Conservation (phyloP, 2,329 filamentous ascomycete genomes). For the Diatrype stigma region DNA sequence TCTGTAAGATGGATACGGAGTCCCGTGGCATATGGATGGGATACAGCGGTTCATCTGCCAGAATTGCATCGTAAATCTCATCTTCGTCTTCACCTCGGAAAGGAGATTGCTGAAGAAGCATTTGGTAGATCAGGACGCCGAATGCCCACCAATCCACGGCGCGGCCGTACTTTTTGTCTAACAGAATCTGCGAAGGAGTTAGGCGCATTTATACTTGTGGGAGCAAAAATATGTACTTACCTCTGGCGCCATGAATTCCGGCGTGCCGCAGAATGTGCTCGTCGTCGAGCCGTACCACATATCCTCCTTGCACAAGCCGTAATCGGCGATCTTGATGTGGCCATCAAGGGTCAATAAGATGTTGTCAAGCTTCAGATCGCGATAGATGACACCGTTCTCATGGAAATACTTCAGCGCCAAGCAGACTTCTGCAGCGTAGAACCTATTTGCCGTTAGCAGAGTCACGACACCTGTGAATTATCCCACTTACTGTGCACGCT, state of each 20-base stretch:
- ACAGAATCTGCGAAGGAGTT: conserved; percentile 63
- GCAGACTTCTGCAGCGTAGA: conserved; percentile 97
- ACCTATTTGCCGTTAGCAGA: conserved; percentile 46
- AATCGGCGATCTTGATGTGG: conserved; percentile 98
- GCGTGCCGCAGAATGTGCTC: conserved; percentile 98
- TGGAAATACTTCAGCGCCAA: conserved; percentile 98
- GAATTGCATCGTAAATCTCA: conserved; percentile 97
- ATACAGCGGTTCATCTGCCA: conserved; percentile 94
- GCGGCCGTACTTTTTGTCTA: conserved; percentile 97
- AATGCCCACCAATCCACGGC: conserved; percentile 99
- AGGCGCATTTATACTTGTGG: conserved; percentile 24
- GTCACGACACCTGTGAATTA: not conserved
- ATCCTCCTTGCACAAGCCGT: conserved; percentile 97
- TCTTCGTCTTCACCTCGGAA: conserved; percentile 99
- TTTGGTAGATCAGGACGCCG: conserved; percentile 97
- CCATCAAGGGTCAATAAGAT: conserved; percentile 92
- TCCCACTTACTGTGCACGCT: conserved; percentile 79
- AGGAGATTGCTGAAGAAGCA: conserved; percentile 97
- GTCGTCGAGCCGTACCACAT: conserved; percentile 99
- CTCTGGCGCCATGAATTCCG: conserved; percentile 98
- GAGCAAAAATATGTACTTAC: conserved; percentile 43
- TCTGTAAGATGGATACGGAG: conserved; percentile 95
- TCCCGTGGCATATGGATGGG: conserved; percentile 98
- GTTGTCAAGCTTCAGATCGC: conserved; percentile 89
- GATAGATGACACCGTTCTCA: conserved; percentile 98